Evolutionary conservation across 1,284 basidiomycete genomes (phyloP).

Genomic region (Golubevia pallescens): DNA sequence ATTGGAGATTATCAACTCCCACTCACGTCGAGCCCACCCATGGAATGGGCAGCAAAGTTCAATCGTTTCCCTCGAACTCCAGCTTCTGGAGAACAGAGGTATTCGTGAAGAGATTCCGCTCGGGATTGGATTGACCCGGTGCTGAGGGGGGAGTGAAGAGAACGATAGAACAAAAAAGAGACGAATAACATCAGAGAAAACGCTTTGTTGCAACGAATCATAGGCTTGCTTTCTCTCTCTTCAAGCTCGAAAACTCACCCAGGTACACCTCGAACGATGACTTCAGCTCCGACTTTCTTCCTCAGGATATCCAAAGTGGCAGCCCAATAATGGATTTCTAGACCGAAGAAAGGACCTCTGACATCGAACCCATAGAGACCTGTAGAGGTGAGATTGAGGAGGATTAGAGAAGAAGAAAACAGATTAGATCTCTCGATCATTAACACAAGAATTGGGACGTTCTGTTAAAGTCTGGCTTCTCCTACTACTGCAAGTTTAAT

Average conservation of each 20-base stretch:
- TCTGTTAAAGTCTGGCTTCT: too few species aligned
- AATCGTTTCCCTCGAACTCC: slow-evolving; percentile 72
- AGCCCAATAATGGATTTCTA: slow-evolving; percentile 90
- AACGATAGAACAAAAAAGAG: background rate
- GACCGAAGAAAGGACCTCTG: slow-evolving; percentile 74
- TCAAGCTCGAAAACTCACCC: slow-evolving; percentile 70
- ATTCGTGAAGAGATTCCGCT: slow-evolving; percentile 78
- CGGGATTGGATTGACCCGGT: slow-evolving; percentile 89
- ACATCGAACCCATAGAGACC: slow-evolving; percentile 95
- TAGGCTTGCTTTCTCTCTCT: background rate
- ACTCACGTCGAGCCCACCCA: too few species aligned
- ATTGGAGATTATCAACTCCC: slow-evolving; percentile 54
- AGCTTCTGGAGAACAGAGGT: slow-evolving; percentile 73
- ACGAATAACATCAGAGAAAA: background rate
- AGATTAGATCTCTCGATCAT: too few species aligned
- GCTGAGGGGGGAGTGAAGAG: slow-evolving; percentile 66
- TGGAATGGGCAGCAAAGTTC: slow-evolving; percentile 95
- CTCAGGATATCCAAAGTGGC: slow-evolving; percentile 83
- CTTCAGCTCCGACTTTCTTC: slow-evolving; percentile 84
- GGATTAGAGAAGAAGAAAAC: too few species aligned
- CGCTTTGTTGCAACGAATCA: background rate
- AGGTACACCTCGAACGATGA: slow-evolving; percentile 93
- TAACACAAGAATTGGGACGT: too few species aligned
- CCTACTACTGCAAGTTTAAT: too few species aligned
- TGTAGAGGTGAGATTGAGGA: too few species aligned